Conservation (phyloP, 306 rosid genomes). For the Begonia masoniana region DNA sequence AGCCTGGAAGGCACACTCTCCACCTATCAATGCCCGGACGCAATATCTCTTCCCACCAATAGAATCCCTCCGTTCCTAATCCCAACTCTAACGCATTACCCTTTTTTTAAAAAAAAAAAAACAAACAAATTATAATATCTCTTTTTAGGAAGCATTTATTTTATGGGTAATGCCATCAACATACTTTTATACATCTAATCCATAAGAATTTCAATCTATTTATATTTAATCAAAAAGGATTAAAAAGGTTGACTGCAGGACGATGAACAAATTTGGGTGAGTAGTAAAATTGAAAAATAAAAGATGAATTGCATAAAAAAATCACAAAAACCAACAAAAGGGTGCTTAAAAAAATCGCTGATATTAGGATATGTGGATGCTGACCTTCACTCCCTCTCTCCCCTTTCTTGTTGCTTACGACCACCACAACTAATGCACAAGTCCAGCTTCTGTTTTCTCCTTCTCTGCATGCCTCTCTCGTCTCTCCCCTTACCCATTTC, state of each 20-base stretch:
- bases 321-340: neutral
- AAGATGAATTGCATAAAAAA: neutral
- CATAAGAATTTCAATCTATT: neutral
- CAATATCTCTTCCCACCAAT: slow-evolving; percentile 71
- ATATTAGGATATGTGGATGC: slow-evolving; percentile 3
- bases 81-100: slow-evolving; percentile 17
- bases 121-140: neutral
- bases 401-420: neutral
- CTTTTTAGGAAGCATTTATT: neutral
- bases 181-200: neutral
- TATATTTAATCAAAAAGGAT: neutral
- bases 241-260: neutral
- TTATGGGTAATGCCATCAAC: too few relatives aligned
- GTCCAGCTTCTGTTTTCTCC: neutral
- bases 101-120: neutral
- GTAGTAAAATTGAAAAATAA: too few relatives aligned
- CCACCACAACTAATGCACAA: too few relatives aligned
- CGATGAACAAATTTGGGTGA: too few relatives aligned
- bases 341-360: neutral
- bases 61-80: slow-evolving; percentile 38
- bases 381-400: slow-evolving; percentile 14
- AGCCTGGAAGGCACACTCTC: neutral
- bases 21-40: slow-evolving; percentile 29
- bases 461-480: neutral
- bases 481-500: slow-evolving; percentile 3